These are phyloP conservation scores for Symmetrospora coprosmae DNA, from an alignment of 768 basidiomycete species.

Conservation along the genomic window DNA sequence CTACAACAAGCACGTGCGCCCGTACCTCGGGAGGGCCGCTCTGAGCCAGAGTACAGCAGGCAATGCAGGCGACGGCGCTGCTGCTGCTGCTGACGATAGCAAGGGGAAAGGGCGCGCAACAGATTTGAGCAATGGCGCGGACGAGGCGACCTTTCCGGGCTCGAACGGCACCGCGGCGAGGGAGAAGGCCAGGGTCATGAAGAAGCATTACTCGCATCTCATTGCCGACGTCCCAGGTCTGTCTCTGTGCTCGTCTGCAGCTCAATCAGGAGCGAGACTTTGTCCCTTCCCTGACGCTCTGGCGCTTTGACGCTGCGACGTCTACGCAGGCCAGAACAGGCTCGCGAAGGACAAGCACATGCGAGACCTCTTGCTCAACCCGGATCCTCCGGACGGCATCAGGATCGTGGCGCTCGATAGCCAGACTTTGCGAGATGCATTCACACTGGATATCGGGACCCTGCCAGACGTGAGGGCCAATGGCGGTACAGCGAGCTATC, in stretches of 20 bases:
- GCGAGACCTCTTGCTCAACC: slow-evolving; percentile 27
- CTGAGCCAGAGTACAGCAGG: background rate
- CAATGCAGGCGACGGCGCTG: background rate
- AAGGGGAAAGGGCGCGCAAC: slow-evolving; percentile 21
- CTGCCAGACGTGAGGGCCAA: slow-evolving; percentile 28
- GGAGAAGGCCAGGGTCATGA: slow-evolving; percentile 26
- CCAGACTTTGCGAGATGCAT: slow-evolving; percentile 24
- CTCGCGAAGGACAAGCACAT: slow-evolving; percentile 23
- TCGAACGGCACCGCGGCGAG: too few species aligned
- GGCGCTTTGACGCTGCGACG: background rate
- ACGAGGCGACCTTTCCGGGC: background rate
- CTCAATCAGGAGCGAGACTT: background rate
- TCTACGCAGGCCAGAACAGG: slow-evolving; percentile 20
- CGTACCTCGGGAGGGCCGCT: too few species aligned
- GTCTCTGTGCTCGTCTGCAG: background rate
- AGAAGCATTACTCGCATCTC: slow-evolving; percentile 29
- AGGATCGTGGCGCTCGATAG: slow-evolving; percentile 23
- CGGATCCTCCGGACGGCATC: slow-evolving; percentile 27
- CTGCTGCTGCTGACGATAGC: background rate
- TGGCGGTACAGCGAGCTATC: too few species aligned
- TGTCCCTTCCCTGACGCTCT: background rate
- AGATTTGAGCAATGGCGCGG: background rate
- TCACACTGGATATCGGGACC: slow-evolving; percentile 26
- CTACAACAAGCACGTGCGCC: slow-evolving; percentile 30
- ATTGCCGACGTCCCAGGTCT: slow-evolving; percentile 30